Percentiles rank a stretch among this genome's conserved stretches.
Conservation (phyloP, 2,329 filamentous ascomycete genomes). For the Diaporthe capsici region DNA sequence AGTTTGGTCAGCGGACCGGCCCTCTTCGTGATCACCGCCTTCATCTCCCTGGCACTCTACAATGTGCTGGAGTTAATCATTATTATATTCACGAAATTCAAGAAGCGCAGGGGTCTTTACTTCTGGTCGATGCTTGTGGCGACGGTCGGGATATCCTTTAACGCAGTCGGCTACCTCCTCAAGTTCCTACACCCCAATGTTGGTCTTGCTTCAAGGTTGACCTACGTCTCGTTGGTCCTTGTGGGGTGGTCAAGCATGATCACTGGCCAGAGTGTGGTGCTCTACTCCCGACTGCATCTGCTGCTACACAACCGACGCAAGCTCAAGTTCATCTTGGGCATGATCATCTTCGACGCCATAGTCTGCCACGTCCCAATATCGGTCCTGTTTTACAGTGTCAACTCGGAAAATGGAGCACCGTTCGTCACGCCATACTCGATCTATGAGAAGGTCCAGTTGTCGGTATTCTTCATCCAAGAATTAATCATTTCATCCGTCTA, state of each 20-base stretch:
- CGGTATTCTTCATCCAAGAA: constrained; percentile 37
- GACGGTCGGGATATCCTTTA: constrained; percentile 35
- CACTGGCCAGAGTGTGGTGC: constrained; percentile 67
- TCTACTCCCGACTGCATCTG: constrained; percentile 69
- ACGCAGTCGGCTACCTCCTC: constrained; percentile 56
- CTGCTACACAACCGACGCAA: constrained; percentile 62
- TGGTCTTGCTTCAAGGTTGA: constrained; percentile 47
- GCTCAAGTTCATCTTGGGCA: constrained; percentile 60
- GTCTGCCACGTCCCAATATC: constrained; percentile 65
- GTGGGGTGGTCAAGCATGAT: constrained; percentile 69
- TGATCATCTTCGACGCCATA: constrained; percentile 66
- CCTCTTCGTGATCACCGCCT: constrained; percentile 37
- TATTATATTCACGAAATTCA: constrained; percentile 40
- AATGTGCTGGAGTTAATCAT: constrained; percentile 39
- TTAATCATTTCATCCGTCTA: constrained; percentile 37
- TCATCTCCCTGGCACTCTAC: constrained; percentile 39
- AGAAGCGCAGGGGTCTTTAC: constrained; percentile 36
- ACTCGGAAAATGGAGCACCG: constrained; percentile 50
- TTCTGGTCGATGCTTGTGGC: constrained; percentile 41
- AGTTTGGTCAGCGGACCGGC: constrained; percentile 9
- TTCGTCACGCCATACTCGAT: constrained; percentile 54
- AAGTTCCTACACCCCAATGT: constrained; percentile 55
- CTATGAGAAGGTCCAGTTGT: constrained; percentile 52
- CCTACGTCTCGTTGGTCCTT: constrained; percentile 54
- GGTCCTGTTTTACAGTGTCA: constrained; percentile 62